Evolutionary conservation across 768 basidiomycete species (phyloP), one percentile per base, ranked within the genome.

Genomic region (Psilocybe azurescens): DNA sequence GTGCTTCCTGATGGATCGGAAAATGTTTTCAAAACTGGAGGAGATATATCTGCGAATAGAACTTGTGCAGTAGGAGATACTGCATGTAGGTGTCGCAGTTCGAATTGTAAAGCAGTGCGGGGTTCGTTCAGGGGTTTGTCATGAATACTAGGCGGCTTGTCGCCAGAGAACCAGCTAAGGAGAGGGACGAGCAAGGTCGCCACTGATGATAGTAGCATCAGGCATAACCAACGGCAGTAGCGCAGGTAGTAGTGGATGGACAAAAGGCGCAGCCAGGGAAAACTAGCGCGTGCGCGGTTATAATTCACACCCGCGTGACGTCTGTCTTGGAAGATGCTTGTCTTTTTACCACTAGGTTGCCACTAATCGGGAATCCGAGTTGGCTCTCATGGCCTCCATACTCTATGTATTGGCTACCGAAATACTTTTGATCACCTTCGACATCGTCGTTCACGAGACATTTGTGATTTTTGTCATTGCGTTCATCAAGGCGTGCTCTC

Each of bases 31-130:
- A 62, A n/a, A 14, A 55, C 49, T 33, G 53, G 55, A 29, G 57
- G 56, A 1, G 63, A 65, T 49, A 75, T 72, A 69, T 90, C 86
- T 10, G 86, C 77, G 69, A 90, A 90, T 39, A 86, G 69, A 46
- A 90, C 79, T 50, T 71, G 82, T 10, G 81, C 79, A 30, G 78
- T 53, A 41, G 77, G 61, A 3, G 85, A 83, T 1, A 85, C 78
- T 1, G 86, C 83, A 67, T 90, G 88, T 18, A 84, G 72, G 67
- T 90, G 89, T 53, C 89, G 83, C 64, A 89, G 75, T 67, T 88
- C 80, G 67, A 90, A 87, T 38, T 74, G 64, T 63, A 85, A 70
- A 38, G 69, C 32, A 13, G 59, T 33, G 59, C 24, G 44, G 46
- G 52, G 56, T 28, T 49, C 66, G 5, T 53, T 59, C 48, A 47